Evolutionary conservation across 2,329 filamentous ascomycete genomes (phyloP), one percentile per base, ranked within the genome.

Genomic region (Alternaria tenuissima): DNA sequence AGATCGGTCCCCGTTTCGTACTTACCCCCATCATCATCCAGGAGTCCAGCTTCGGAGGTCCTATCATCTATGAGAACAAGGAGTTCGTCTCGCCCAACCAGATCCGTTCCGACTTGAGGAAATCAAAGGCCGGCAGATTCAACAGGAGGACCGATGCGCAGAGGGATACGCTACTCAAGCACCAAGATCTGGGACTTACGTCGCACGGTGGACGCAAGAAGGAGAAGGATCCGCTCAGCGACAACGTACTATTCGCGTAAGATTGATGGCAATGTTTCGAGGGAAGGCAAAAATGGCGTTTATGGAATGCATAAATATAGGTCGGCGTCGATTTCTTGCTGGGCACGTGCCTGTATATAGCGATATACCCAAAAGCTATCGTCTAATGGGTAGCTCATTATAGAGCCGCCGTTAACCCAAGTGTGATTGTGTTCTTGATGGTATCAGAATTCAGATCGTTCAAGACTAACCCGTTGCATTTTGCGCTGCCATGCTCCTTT

Each of bases 51-150:
- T 98, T 99, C 71, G 94, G 94, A 55, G 95, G 95, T 0, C 94
- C 95, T 3, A 93, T 98, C 66, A 96, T 99, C 75, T 99, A 96
- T 81, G 93, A 98, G 84, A 98, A 98, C 83, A 95, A 93, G 85
- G 91, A 97, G 78, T 99, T 97, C 73, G 92, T 99, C 55, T 95
- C 91, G 68, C 95, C 95, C 9, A 99, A 99, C 86, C 92, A 97
- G 81, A 88, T 98, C 65, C 86, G 95, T 67, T 85, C 92, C 41
- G 95, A 98, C 65, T 79, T 96, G 69, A 85, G 92, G 69, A 84
- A 88, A 79, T 84, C 86, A 69, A 93, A 92, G 83, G 92, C 94
- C 0, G 86, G 88, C 49, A 88, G 88, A 68, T 94, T 96, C 81
- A 91, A 92, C 68, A 85, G 86, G 57, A 86, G 95, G 62, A 87